Conservation (phyloP, 495 filamentous ascomycete species). For the Astrocystis sublimbata region DNA sequence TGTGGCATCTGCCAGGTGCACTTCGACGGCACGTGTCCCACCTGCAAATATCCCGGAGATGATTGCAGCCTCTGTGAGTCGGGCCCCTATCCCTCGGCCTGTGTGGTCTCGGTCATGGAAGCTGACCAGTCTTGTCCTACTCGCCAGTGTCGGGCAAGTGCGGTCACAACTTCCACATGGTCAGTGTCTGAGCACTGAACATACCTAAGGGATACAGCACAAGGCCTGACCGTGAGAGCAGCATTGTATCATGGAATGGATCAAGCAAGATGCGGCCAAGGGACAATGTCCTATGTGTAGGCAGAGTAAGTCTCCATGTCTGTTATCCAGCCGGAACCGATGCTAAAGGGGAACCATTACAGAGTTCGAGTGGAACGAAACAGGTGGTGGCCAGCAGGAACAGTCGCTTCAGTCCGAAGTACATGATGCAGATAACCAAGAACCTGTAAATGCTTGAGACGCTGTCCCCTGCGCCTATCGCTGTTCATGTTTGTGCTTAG, state of each 20-base stretch:
- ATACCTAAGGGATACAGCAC: too few species aligned
- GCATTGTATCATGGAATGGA: constrained; percentile 97
- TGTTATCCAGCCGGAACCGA: not conserved
- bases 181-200: constrained; percentile 38
- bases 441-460: not conserved
- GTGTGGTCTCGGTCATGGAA: not conserved
- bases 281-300: constrained; percentile 98
- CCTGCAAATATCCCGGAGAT: constrained; percentile 96
- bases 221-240: constrained; percentile 44
- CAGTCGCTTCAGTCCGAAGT: constrained; percentile 22
- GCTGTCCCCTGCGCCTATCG: not conserved
- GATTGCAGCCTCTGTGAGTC: constrained; percentile 85
- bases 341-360: constrained; percentile 23
- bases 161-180: constrained; percentile 97
- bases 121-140: not conserved
- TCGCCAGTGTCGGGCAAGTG: constrained; percentile 88
- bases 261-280: constrained; percentile 89
- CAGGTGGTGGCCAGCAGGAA: constrained; percentile 21
- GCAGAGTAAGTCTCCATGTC: constrained; percentile 71
- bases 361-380: constrained; percentile 67
- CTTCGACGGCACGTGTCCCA: constrained; percentile 96
- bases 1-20: constrained; percentile 98
- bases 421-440: constrained; percentile 21
- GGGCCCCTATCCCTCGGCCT: not conserved
- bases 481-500: not conserved